These are phyloP conservation scores for Cyclotella sp. DNA, from an alignment of 108 stramenopile species.

Conservation along the genomic window DNA sequence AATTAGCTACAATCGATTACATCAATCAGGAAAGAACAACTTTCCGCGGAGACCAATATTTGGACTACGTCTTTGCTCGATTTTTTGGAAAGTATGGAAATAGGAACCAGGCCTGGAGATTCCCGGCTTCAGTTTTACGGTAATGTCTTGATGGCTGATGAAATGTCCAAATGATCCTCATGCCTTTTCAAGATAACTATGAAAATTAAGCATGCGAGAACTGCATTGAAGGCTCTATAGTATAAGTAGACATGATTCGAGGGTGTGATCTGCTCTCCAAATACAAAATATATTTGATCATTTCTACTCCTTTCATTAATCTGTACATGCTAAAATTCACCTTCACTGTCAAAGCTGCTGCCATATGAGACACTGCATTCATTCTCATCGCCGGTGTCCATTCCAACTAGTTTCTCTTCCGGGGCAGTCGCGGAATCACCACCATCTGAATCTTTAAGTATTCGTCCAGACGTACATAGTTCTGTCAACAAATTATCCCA, in stretches of 20 bases:
- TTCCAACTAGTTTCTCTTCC: too few species aligned
- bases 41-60: conserved; percentile 53
- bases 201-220: too few species aligned
- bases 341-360: conserved; percentile 3
- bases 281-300: too few species aligned
- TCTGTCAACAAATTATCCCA: neutral
- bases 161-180: conserved; percentile 22
- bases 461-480: neutral
- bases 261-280: too few species aligned
- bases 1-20: conserved; percentile 57
- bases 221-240: too few species aligned
- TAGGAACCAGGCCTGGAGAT: conserved; percentile 59
- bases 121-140: conserved; percentile 61
- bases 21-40: conserved; percentile 32
- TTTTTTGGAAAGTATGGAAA: conserved; percentile 59
- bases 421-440: too few species aligned
- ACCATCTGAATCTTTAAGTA: too few species aligned
- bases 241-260: too few species aligned
- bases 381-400: neutral
- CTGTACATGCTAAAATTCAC: too few species aligned
- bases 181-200: too few species aligned
- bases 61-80: conserved; percentile 57
- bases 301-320: too few species aligned
- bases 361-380: neutral
- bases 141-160: conserved; percentile 53